Conservation (phyloP, 2,329 filamentous ascomycete genomes). For the Botrytis aclada region DNA sequence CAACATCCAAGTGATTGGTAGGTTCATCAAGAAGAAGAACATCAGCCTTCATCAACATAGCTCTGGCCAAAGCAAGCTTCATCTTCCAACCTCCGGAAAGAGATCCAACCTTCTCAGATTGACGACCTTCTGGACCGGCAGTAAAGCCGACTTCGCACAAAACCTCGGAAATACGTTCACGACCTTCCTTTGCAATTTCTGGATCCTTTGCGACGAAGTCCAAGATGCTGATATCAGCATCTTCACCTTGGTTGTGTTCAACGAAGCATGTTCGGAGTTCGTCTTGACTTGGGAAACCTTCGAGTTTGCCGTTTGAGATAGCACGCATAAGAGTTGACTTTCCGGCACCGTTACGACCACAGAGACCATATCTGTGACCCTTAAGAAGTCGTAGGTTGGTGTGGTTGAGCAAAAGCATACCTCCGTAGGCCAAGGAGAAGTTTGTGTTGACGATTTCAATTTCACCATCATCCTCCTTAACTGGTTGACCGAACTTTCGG, state of each 20-base stretch:
- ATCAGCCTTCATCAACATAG: slow-evolving; percentile 96
- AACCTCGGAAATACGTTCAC: slow-evolving; percentile 77
- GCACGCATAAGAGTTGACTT: slow-evolving; percentile 99
- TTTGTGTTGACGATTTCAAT: slow-evolving; percentile 95
- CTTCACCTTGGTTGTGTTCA: slow-evolving; percentile 98
- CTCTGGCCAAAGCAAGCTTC: slow-evolving; percentile 94
- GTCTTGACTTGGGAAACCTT: slow-evolving; percentile 92
- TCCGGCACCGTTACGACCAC: slow-evolving; percentile 92
- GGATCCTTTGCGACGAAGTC: slow-evolving; percentile 91
- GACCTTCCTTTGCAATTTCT: slow-evolving; percentile 73
- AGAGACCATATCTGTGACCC: slow-evolving; percentile 95
- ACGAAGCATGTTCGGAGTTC: slow-evolving; percentile 95
- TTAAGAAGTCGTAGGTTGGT: slow-evolving; percentile 93
- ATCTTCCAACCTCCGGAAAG: slow-evolving; percentile 99
- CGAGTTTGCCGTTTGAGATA: slow-evolving; percentile 92
- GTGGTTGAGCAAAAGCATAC: slow-evolving; percentile 94
- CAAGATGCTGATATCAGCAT: slow-evolving; percentile 92
- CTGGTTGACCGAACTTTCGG: slow-evolving; percentile 78
- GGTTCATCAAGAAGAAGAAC: slow-evolving; percentile 96
- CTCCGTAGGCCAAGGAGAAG: slow-evolving; percentile 96
- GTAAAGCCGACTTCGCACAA: slow-evolving; percentile 93
- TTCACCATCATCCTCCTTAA: slow-evolving; percentile 88
- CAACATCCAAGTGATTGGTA: slow-evolving; percentile 96
- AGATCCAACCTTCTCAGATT: slow-evolving; percentile 86
- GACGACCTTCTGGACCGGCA: slow-evolving; percentile 80